These are phyloP conservation scores for Dothistroma pini DNA, from an alignment of 2,329 filamentous ascomycete species.

Conservation along the genomic window DNA sequence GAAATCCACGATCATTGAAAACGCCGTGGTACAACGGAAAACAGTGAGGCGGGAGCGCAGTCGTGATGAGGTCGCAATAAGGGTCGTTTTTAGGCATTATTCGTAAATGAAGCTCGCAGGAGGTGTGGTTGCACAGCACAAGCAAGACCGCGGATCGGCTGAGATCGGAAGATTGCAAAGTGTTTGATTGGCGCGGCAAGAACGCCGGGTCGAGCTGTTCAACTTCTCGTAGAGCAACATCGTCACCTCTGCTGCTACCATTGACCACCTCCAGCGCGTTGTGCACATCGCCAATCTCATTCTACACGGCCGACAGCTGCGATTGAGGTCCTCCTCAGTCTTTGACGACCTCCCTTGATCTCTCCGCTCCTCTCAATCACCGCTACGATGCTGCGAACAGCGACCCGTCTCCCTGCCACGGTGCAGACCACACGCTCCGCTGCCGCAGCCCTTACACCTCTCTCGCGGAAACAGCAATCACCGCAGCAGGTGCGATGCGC, in stretches of 20 bases:
- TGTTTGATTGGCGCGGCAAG: neutral
- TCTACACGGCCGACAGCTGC: neutral
- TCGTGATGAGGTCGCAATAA: neutral
- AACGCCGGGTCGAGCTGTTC: neutral
- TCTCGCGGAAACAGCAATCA: constrained; percentile 17
- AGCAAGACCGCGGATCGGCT: neutral
- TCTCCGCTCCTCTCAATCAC: constrained; percentile 12
- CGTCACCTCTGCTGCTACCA: neutral
- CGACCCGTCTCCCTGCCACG: constrained; percentile 22
- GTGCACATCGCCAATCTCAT: neutral
- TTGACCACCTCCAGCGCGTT: neutral
- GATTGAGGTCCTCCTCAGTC: constrained; percentile 8
- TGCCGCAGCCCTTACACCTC: constrained; percentile 21
- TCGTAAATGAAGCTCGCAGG: neutral
- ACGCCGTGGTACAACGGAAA: neutral
- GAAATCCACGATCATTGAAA: neutral
- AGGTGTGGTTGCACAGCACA: neutral
- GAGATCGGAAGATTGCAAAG: neutral
- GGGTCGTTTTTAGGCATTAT: neutral
- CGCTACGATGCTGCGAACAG: constrained; percentile 23
- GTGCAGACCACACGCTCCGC: constrained; percentile 19
- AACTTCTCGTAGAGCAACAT: neutral
- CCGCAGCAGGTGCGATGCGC: constrained; percentile 57
- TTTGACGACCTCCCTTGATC: constrained; percentile 3
- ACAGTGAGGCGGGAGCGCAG: neutral